These are phyloP conservation scores for Boechera stricta DNA, from an alignment of 345 rosid species.

Conservation along the genomic window DNA sequence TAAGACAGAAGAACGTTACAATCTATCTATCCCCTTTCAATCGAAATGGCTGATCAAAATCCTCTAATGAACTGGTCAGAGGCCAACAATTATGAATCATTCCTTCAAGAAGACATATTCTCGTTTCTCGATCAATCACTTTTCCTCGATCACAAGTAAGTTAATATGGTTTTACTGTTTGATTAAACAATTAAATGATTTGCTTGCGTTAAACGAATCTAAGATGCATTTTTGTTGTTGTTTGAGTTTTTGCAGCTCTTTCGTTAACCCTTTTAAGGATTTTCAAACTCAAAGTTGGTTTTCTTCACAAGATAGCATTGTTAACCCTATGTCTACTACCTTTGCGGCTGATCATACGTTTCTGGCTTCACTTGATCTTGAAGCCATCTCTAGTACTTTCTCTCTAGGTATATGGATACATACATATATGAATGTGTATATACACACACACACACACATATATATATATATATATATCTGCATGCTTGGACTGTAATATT, in stretches of 20 bases:
- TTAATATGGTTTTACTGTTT: constrained; percentile 2
- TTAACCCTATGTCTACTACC: constrained; percentile 37
- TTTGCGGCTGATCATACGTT: constrained; percentile 25
- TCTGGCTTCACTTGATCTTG: constrained; percentile 36
- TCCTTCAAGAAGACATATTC: constrained; percentile 38
- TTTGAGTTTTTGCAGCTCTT: constrained; percentile 35
- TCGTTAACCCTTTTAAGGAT: constrained; percentile 21
- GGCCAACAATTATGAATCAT: constrained; percentile 22
- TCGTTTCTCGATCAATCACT: constrained; percentile 33
- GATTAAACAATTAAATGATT: neutral
- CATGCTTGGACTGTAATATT: constrained; percentile 20
- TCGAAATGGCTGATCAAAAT: constrained; percentile 21
- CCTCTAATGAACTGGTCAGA: constrained; percentile 30
- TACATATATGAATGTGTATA: neutral
- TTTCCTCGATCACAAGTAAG: constrained; percentile 42
- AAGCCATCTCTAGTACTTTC: constrained; percentile 14
- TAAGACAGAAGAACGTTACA: constrained; percentile 3
- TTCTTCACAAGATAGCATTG: constrained; percentile 32
- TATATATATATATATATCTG: neutral
- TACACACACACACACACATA: neutral
- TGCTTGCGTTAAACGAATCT: neutral
- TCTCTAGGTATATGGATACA: constrained; percentile 45
- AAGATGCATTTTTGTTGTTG: neutral
- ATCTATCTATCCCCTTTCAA: neutral
- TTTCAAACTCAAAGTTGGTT: constrained; percentile 43